Evolutionary conservation across 2,329 filamentous ascomycete genomes (phyloP).

Genomic region (Aspergillus terreus): DNA sequence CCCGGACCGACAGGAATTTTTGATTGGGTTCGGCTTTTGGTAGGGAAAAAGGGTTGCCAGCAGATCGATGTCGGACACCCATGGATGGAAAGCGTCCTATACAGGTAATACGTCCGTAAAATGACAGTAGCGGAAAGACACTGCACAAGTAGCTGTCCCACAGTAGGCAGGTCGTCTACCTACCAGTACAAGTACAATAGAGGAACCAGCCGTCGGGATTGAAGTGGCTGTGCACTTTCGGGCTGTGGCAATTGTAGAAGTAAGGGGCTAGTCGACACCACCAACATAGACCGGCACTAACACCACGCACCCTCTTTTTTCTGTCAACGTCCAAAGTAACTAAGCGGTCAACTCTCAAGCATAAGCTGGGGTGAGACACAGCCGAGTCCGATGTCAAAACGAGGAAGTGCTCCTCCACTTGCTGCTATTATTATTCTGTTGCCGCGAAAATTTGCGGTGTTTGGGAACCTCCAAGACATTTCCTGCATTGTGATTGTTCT

Average conservation of each 20-base stretch:
- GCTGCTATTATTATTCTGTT: neutral
- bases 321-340: too few relatives aligned
- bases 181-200: too few relatives aligned
- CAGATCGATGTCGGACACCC: too few relatives aligned
- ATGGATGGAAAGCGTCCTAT: too few relatives aligned
- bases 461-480: neutral
- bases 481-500: too few relatives aligned
- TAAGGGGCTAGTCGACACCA: too few relatives aligned
- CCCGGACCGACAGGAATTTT: neutral
- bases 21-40: too few relatives aligned
- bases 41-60: too few relatives aligned
- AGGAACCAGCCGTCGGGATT: neutral
- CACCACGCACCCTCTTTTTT: neutral
- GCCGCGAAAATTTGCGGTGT: neutral
- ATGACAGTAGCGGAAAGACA: neutral
- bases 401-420: neutral
- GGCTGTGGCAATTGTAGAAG: neutral
- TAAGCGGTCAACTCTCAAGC: too few relatives aligned
- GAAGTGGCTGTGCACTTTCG: neutral
- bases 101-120: too few relatives aligned
- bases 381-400: neutral
- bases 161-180: too few relatives aligned
- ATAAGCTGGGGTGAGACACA: neutral
- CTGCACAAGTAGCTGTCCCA: too few relatives aligned
- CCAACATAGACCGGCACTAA: neutral